Percentiles rank a stretch among this genome's conserved stretches.
These are phyloP conservation scores for Phytophthora parvispora DNA, from an alignment of 352 stramenopile species.

Conservation along the genomic window DNA sequence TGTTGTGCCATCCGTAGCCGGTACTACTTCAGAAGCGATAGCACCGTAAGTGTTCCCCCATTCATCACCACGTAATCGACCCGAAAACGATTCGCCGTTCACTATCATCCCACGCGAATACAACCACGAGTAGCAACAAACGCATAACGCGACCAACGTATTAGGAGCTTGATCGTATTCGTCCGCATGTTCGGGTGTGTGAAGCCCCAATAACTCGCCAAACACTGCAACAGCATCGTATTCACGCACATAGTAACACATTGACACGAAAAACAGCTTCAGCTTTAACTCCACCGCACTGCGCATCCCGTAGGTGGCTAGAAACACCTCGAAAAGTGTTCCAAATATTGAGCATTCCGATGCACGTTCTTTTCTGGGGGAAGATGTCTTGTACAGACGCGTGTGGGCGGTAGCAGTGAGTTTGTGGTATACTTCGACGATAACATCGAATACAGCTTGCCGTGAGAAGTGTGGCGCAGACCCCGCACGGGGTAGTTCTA, in stretches of 20 bases:
- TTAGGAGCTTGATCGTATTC: conserved; percentile 45
- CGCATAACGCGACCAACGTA: conserved; percentile 66
- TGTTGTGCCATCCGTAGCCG: conserved; percentile 29
- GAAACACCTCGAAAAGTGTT: conserved; percentile 56
- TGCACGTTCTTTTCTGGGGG: background rate
- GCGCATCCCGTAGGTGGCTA: conserved; percentile 60
- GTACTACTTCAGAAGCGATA: conserved; percentile 9
- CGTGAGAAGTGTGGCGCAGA: conserved; percentile 70
- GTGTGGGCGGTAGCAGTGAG: conserved; percentile 48
- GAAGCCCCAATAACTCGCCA: conserved; percentile 69
- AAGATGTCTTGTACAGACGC: conserved; percentile 57
- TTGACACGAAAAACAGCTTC: conserved; percentile 71
- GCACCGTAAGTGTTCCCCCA: background rate
- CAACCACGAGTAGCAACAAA: conserved; percentile 66
- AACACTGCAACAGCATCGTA: conserved; percentile 76
- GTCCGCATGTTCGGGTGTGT: conserved; percentile 34
- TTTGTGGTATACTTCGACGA: conserved; percentile 63
- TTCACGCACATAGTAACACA: conserved; percentile 59
- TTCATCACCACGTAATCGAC: conserved; percentile 6
- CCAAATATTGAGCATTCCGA: conserved; percentile 51
- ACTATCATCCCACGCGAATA: conserved; percentile 73
- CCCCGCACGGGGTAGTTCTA: conserved; percentile 33
- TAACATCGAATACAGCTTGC: conserved; percentile 58
- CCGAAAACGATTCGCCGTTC: conserved; percentile 42
- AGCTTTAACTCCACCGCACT: conserved; percentile 66